These are phyloP conservation scores for Zygosaccharomyces rouxii DNA, from an alignment of 805 yeast genomes.

Conservation along the genomic window DNA sequence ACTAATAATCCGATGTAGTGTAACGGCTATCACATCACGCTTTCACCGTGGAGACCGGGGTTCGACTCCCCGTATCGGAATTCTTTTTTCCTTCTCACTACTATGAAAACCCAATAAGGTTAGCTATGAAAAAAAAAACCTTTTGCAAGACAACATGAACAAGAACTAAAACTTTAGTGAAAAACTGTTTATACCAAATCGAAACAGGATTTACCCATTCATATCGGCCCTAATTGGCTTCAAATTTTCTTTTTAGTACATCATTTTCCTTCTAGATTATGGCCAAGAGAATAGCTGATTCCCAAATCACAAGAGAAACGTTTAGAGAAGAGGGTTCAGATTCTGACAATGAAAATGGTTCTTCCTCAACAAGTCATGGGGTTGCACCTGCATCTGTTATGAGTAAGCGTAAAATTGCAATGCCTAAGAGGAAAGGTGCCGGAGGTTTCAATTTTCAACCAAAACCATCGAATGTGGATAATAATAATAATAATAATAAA, in stretches of 20 bases:
- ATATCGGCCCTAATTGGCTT: not conserved
- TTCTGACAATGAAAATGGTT: constrained; percentile 39
- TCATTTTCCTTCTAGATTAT: constrained; percentile 16
- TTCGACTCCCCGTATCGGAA: constrained; percentile 40
- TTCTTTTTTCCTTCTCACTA: not conserved
- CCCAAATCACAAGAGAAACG: constrained; percentile 58
- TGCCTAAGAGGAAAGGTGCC: constrained; percentile 45
- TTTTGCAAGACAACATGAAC: not conserved
- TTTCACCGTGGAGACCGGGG: constrained; percentile 40
- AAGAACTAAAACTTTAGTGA: not conserved
- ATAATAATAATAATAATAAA: not conserved
- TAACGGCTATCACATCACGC: constrained; percentile 40
- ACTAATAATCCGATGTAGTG: constrained; percentile 33
- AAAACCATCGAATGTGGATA: constrained; percentile 10
- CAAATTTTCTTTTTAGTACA: not conserved
- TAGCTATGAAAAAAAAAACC: not conserved
- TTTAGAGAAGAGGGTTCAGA: constrained; percentile 32
- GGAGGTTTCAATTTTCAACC: not conserved
- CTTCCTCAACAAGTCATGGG: constrained; percentile 15
- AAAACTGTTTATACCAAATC: not conserved
- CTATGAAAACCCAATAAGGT: not conserved
- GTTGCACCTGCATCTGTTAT: constrained; percentile 58
- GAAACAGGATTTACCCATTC: not conserved
- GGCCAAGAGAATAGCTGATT: constrained; percentile 66
- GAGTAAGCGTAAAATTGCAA: constrained; percentile 65